Conservation (phyloP, 129 eudicot genomes). For the Silybum marianum region DNA sequence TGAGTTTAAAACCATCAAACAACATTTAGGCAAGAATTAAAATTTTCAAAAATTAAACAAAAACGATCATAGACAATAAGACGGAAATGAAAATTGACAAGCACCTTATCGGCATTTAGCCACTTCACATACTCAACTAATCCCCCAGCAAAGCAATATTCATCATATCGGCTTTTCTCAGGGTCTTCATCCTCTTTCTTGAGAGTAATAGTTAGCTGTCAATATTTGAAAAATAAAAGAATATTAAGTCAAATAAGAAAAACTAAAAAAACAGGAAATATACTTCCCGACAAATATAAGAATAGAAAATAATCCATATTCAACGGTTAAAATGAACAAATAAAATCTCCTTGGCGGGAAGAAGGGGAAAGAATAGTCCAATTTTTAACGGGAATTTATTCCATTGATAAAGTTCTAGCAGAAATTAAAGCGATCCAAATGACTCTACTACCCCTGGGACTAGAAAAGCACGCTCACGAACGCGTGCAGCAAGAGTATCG, state of each 20-base stretch:
- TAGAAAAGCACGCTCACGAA: conserved; percentile 92
- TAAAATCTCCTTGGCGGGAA: too few relatives aligned
- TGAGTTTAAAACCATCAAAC: neutral
- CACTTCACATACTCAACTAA: conserved; percentile 87
- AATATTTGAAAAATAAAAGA: conserved; percentile 19
- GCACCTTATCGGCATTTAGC: conserved; percentile 96
- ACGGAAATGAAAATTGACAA: neutral
- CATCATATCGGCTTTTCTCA: conserved; percentile 58
- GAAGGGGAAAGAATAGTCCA: neutral
- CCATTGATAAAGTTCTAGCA: neutral
- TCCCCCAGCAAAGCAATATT: conserved; percentile 92
- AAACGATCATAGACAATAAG: neutral
- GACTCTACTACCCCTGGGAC: conserved; percentile 84
- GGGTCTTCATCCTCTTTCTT: conserved; percentile 65
- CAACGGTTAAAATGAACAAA: too few relatives aligned
- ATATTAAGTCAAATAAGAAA: neutral
- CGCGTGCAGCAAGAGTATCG: conserved; percentile 88
- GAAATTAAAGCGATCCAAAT: conserved; percentile 4
- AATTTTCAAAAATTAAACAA: neutral
- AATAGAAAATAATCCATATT: neutral
- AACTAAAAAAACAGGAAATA: neutral
- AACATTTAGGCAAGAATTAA: neutral
- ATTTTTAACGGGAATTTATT: conserved; percentile 2
- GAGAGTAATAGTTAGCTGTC: conserved; percentile 73
- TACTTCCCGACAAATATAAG: neutral